A percentile compares a stretch with the other conserved stretches of the same genome.
These are phyloP conservation scores for Emmonsia crescens DNA, from an alignment of 2,329 filamentous ascomycete species.

Conservation along the genomic window DNA sequence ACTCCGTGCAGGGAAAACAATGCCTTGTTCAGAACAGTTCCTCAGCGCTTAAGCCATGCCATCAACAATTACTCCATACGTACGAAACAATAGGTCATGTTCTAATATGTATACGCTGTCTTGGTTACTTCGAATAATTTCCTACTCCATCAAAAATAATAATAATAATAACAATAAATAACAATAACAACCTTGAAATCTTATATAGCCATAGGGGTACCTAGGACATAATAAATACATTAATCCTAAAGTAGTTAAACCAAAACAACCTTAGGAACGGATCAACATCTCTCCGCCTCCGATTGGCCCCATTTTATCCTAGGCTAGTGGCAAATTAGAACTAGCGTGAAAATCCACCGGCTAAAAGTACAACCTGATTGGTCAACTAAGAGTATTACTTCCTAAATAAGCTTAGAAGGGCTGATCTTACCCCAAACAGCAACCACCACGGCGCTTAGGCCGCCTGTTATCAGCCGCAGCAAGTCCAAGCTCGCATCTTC, in stretches of 20 bases:
- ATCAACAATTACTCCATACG: neutral
- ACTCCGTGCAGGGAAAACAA: neutral
- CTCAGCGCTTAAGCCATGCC: neutral
- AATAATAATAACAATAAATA: too few species aligned
- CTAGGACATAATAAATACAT: too few species aligned
- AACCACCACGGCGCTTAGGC: neutral
- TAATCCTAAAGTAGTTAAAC: neutral
- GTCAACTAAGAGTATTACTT: neutral
- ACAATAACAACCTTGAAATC: too few species aligned
- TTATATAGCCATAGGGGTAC: too few species aligned
- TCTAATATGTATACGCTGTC: too few species aligned
- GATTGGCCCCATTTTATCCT: neutral
- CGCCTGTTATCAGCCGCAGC: neutral
- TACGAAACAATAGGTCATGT: neutral
- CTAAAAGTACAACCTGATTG: neutral
- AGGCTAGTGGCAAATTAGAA: neutral
- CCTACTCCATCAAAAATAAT: too few species aligned
- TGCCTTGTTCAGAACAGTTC: neutral
- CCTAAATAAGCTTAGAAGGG: neutral
- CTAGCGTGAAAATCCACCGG: neutral
- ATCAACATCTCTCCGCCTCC: neutral
- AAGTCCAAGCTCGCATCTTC: neutral
- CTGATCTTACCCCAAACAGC: neutral
- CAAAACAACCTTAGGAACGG: neutral
- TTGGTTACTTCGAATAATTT: too few species aligned